Conservation (phyloP, 495 filamentous ascomycete species). For the Talaromyces nanjingensis region DNA sequence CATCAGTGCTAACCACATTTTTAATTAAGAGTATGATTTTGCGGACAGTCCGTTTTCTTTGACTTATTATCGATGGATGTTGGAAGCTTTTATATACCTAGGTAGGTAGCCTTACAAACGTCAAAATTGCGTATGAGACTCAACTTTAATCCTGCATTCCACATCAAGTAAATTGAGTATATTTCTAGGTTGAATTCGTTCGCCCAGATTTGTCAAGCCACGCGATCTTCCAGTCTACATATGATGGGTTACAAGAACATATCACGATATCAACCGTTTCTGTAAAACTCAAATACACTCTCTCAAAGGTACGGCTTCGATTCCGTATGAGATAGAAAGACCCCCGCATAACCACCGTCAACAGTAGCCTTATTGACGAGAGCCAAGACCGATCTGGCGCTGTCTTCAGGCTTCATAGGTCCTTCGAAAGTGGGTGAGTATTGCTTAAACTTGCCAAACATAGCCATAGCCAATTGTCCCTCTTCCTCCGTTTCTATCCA, state of each 20-base stretch:
- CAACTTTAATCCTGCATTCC: no score
- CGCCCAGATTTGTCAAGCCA: no score
- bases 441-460: slow-evolving; percentile 10
- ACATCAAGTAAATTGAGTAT: no score
- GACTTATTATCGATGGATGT: no score
- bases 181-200: no score
- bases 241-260: slow-evolving; percentile 14
- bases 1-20: no score
- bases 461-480: slow-evolving; percentile 2
- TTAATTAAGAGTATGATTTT: no score
- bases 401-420: slow-evolving; percentile 5
- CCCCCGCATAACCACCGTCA: slow-evolving; percentile 7
- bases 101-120: no score
- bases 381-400: slow-evolving; percentile 6
- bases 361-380: slow-evolving; percentile 7
- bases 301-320: slow-evolving; percentile 9
- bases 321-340: slow-evolving; percentile 9
- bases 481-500: slow-evolving; percentile 8
- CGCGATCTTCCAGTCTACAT: no score
- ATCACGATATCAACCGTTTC: not conserved
- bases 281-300: not conserved
- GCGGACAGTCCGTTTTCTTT: no score
- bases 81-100: no score
- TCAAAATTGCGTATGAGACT: no score
- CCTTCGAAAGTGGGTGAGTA: slow-evolving; percentile 9